phyloP scores from a whole-genome alignment of 2,329 filamentous ascomycete genomes.

The Cladosporium oxysporum region DNA sequence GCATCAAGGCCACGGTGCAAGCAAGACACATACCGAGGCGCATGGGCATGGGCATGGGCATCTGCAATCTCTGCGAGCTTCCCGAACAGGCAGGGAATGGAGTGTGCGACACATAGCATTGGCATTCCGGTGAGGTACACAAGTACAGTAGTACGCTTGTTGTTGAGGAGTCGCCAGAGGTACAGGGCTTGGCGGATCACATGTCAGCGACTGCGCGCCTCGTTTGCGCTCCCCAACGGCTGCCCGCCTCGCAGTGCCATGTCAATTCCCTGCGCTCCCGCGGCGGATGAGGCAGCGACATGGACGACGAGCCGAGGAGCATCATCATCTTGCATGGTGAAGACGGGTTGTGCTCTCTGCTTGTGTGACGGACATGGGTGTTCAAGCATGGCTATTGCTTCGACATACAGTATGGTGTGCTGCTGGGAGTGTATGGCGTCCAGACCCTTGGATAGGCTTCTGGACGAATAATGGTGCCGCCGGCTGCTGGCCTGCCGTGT shows the following conservation, averaged over 20 bases:
- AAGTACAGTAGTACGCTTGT: neutral
- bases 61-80: neutral
- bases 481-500: constrained; percentile 11
- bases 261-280: constrained; percentile 3
- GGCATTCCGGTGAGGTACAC: constrained; percentile 7
- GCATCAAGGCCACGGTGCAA: neutral
- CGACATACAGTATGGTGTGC: neutral
- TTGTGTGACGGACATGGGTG: neutral
- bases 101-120: neutral
- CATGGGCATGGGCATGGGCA: neutral
- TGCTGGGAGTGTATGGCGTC: neutral
- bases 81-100: neutral
- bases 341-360: neutral
- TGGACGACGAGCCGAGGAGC: constrained; percentile 4
- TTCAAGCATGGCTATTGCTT: neutral
- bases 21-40: neutral
- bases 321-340: neutral
- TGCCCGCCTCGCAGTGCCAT: constrained; percentile 8
- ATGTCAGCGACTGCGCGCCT: constrained; percentile 13
- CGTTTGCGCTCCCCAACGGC: constrained; percentile 18
- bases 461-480: neutral
- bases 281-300: constrained; percentile 5
- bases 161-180: constrained; percentile 3
- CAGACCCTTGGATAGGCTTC: neutral
- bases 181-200: constrained; percentile 13